Percentiles rank a stretch among this genome's conserved stretches.
Evolutionary conservation across 192 early-diverging fungal species (phyloP).

Genomic region (Linnemannia exigua): DNA sequence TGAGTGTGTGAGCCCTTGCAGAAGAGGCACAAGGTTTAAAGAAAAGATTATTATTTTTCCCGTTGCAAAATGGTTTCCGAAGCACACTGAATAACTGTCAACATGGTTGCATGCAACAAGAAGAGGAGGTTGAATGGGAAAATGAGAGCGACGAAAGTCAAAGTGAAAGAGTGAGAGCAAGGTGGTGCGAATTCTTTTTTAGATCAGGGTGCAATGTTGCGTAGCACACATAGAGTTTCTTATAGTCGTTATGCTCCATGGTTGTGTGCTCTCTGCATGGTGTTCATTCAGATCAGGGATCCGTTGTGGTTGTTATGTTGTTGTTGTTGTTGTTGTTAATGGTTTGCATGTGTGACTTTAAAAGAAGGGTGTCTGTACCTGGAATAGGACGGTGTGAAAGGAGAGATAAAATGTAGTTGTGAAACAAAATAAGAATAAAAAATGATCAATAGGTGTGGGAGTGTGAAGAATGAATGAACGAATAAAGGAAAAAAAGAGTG

Average conservation of each 20-base stretch:
- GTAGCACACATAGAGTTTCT: neutral
- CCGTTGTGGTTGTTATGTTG: neutral
- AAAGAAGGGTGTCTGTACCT: neutral
- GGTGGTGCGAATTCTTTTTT: neutral
- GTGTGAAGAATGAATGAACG: neutral
- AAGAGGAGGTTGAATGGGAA: neutral
- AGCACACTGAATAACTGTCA: neutral
- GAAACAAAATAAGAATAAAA: too few species aligned
- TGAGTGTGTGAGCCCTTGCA: neutral
- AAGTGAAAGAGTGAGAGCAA: neutral
- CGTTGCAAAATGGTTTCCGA: neutral
- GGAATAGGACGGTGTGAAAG: neutral
- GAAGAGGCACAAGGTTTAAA: neutral
- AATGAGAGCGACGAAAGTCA: neutral
- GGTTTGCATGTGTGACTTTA: neutral
- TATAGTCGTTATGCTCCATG: neutral
- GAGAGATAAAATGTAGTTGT: too few species aligned
- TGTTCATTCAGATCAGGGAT: neutral
- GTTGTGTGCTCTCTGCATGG: neutral
- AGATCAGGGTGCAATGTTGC: conserved; percentile 4
- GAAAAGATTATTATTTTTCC: neutral
- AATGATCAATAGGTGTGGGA: neutral
- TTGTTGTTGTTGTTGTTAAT: neutral
- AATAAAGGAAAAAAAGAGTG: neutral
- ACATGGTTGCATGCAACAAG: neutral